Evolutionary conservation across 768 basidiomycete genomes (phyloP), one percentile per base, ranked within the genome.

Genomic region (Podaxis rugospora): DNA sequence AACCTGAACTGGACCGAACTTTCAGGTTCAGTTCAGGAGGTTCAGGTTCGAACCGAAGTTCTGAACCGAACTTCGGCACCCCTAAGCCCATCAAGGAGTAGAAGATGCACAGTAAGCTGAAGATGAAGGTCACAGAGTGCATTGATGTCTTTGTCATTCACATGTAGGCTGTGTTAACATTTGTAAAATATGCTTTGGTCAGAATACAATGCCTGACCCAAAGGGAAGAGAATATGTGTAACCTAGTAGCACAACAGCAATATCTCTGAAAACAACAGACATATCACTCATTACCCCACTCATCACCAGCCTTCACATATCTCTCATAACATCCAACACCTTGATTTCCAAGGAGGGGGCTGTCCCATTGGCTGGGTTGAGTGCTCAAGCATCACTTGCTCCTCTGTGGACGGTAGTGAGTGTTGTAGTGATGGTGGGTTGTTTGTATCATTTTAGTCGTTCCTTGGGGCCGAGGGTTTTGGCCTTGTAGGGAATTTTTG

Each of bases 321-420:
- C 11, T 40, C n/a, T 40, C 13, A 9, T 40, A 40, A n/a, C n/a
- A 9, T 40, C 39, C 39, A 40, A 13, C 6, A 7, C 28, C 39
- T n/a, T n/a, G 39, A 11, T 9, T n/a, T 13, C n/a, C 10, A 40
- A 40, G n/a, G 11, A 5, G 10, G 4, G 39, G 39, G 2, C 25
- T 60, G 58, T 27, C 11, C 18, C 23, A 9, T 7, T 39, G 63
- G 58, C 4, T 63, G 39, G 16, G 59, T 46, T 25, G 2, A 1
- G 2, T 63, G 63, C 46, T n/a, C 18, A 9, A 60, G 60, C 11
- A 47, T 27, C 10, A 16, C 36, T 21, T 65, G 64, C 37, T 65
- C 56, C 46, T 61, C 63, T 21, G 0, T 62, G 10, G 61, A 51
- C n/a, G 61, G 63, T 23, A 40, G 54, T 51, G 6, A 28, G 6